Evolutionary conservation across 305 asterid genomes (phyloP), one percentile per base, ranked within the genome.

Genomic region (Salvia sclarea): DNA sequence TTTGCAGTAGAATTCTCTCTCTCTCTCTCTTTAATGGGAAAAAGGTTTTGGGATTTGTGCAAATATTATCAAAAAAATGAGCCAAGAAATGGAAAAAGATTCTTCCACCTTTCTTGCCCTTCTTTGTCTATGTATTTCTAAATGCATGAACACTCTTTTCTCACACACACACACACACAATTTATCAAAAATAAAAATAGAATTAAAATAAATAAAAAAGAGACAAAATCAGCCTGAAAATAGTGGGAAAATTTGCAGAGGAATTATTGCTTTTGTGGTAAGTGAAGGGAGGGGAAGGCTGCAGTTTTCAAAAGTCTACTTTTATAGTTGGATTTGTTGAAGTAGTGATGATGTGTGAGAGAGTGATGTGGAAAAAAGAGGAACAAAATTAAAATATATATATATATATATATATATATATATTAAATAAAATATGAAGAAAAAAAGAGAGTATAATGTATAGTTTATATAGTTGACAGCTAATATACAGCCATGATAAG

Each of bases 401-500:
- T n/a, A n/a, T n/a, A n/a, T n/a, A n/a, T n/a, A n/a, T n/a, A n/a
- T n/a, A n/a, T n/a, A n/a, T n/a, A n/a, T n/a, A n/a, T n/a, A n/a
- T n/a, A 28, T 3, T 8, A 28, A 12, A 1, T 18, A 8, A 16
- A 16, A 53, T n/a, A 41, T 3, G 13, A 21, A 31, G 4, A 8
- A 22, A 52, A 10, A 58, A 48, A 37, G 56, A 35, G 41, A 12
- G 2, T n/a, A n/a, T 3, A 28, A 28, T 33, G 56, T 47, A 35
- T 43, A 31, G 58, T 25, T 69, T 63, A 68, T 25, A 66, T 63
- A 68, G 52, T 76, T 88, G 92, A 86, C 92, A 88, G 95, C 95
- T 84, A 84, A 84, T 86, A 82, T 81, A 78, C 88, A 84, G 81
- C 92, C 78, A 74, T 75, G 76, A 54, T 25, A 66, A 59, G 60